phyloP scores from a whole-genome alignment of 257 asterid species.

The Salvia hispanica region DNA sequence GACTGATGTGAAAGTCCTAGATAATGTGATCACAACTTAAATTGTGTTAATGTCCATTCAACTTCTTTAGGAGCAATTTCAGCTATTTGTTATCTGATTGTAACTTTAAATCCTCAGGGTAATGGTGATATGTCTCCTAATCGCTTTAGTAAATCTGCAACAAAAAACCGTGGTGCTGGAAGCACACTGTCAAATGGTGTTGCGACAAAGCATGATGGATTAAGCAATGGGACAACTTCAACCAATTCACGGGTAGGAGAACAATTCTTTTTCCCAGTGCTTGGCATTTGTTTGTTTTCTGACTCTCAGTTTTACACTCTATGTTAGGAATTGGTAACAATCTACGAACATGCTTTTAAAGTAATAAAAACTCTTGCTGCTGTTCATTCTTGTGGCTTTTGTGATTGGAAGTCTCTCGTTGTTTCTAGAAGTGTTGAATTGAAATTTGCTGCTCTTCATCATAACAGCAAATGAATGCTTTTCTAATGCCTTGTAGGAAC shows the following conservation, averaged over 20 bases:
- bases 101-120: conserved; percentile 54
- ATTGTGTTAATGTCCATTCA: conserved; percentile 7
- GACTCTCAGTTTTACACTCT: conserved; percentile 8
- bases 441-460: conserved; percentile 6
- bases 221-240: conserved; percentile 60
- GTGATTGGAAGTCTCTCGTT: conserved; percentile 19
- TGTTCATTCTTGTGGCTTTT: conserved; percentile 11
- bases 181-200: conserved; percentile 60
- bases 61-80: conserved; percentile 10
- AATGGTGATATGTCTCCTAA: conserved; percentile 70
- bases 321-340: neutral
- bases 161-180: conserved; percentile 52
- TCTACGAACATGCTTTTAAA: conserved; percentile 16
- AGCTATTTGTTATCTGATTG: conserved; percentile 31
- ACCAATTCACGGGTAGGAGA: conserved; percentile 63
- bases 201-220: conserved; percentile 52
- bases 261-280: conserved; percentile 19
- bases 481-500: conserved; percentile 74
- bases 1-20: conserved; percentile 12
- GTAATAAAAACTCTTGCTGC: conserved; percentile 1
- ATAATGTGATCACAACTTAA: conserved; percentile 10
- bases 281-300: conserved; percentile 4
- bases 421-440: neutral
- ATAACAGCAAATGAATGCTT: conserved; percentile 38
- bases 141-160: conserved; percentile 58